phyloP scores from a whole-genome alignment of 441 rosid species.

The Adansonia rubrostipa region DNA sequence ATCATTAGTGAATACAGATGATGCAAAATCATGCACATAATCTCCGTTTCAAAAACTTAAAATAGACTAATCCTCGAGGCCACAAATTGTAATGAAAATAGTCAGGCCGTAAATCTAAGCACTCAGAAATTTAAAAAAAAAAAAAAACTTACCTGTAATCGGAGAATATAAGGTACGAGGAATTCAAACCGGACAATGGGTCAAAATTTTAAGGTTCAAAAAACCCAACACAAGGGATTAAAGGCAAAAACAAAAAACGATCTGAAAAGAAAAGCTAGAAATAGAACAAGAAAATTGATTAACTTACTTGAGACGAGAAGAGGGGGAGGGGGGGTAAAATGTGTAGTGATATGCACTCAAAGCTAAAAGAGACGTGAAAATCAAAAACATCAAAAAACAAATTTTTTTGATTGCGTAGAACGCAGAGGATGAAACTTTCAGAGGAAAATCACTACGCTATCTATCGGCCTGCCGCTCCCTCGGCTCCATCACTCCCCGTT shows the following conservation, averaged over 20 bases:
- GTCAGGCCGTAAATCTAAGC: slow-evolving; percentile 1
- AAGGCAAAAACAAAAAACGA: not conserved
- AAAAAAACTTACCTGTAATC: not conserved
- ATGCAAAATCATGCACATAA: slow-evolving; percentile 17
- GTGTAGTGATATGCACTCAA: not conserved
- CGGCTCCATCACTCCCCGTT: not conserved
- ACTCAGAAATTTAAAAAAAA: not conserved
- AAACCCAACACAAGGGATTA: not conserved
- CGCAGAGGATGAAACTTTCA: not conserved
- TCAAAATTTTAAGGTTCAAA: not conserved
- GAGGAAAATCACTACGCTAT: not conserved
- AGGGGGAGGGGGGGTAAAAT: not conserved
- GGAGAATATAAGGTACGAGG: not conserved
- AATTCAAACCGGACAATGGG: not conserved
- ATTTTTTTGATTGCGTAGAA: not conserved
- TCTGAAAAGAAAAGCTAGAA: not conserved
- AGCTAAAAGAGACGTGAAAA: slow-evolving; percentile 12
- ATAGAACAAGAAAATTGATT: not conserved
- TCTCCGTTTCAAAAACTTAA: not conserved
- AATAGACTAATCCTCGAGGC: not conserved
- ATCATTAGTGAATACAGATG: not conserved
- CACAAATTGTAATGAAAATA: not conserved
- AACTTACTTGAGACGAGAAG: slow-evolving; percentile 15
- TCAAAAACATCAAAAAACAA: not conserved
- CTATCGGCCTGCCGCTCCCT: not conserved